A percentile compares a stretch with the other conserved stretches of the same genome.
Conservation (phyloP, 225 moss, liverwort and hornwort species). For the Straminergon stramineum region DNA sequence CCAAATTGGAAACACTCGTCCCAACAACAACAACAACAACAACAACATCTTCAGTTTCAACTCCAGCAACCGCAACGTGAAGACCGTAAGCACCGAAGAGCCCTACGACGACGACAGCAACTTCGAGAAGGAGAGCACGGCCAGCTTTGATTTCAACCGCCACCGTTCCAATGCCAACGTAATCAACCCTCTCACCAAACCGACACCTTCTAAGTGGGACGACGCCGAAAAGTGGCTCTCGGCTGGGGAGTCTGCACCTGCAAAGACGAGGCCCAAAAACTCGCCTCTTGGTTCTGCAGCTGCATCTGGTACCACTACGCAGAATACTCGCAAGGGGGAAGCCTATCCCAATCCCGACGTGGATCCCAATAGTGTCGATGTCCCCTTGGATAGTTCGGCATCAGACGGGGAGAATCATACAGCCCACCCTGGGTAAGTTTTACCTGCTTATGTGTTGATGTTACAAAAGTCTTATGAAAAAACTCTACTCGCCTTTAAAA, state of each 20-base stretch:
- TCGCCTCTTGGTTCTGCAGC: constrained; percentile 22
- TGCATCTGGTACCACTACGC: not conserved
- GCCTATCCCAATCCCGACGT: constrained; percentile 1
- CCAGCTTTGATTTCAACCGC: constrained; percentile 81
- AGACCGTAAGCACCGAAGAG: constrained; percentile 10
- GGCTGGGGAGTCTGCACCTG: constrained; percentile 43
- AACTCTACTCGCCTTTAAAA: too few relatives aligned
- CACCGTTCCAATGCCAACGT: constrained; percentile 49
- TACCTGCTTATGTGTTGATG: not conserved
- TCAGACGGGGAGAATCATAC: constrained; percentile 18
- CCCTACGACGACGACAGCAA: constrained; percentile 68
- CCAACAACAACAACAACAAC: not conserved
- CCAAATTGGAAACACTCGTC: constrained; percentile 3
- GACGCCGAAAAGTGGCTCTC: constrained; percentile 95
- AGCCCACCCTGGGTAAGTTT: not conserved
- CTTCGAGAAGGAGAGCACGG: constrained; percentile 68
- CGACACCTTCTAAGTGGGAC: constrained; percentile 93
- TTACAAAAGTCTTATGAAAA: not conserved
- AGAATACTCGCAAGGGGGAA: constrained; percentile 22
- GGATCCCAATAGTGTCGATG: not conserved
- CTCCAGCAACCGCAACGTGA: constrained; percentile 16
- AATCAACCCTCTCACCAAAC: constrained; percentile 59
- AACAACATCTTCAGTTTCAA: constrained; percentile 33
- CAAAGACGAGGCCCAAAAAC: constrained; percentile 35
- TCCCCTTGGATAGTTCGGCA: not conserved